These are phyloP conservation scores for Pichia occidentalis DNA, from an alignment of 805 yeast species.

Conservation along the genomic window DNA sequence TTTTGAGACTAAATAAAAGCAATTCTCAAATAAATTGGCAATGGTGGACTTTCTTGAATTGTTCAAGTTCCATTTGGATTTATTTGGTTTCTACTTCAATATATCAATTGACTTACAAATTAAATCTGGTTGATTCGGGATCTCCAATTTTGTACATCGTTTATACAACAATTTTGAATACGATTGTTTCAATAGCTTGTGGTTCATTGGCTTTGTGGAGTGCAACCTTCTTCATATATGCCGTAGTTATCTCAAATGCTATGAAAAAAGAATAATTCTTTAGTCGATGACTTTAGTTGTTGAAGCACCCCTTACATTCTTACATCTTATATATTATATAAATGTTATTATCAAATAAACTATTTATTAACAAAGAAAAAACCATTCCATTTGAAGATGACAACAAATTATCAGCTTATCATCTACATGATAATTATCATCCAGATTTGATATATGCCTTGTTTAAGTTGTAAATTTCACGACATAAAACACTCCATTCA, in stretches of 20 bases:
- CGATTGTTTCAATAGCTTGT: constrained; percentile 58
- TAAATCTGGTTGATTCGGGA: constrained; percentile 60
- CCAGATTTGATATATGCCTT: constrained; percentile 47
- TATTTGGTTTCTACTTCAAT: constrained; percentile 63
- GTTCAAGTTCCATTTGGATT: constrained; percentile 63
- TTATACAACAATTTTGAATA: constrained; percentile 60
- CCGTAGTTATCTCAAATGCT: constrained; percentile 1
- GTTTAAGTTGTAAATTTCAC: constrained; percentile 75
- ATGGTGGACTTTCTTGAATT: constrained; percentile 71
- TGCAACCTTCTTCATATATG: constrained; percentile 55
- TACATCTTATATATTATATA: no score
- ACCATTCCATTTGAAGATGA: no score
- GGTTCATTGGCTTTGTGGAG: constrained; percentile 72
- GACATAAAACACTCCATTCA: constrained; percentile 84
- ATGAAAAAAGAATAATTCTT: constrained; percentile 16
- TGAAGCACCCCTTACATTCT: no score
- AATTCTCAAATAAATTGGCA: constrained; percentile 55
- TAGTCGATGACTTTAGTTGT: no score
- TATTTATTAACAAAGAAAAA: no score
- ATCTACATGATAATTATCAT: constrained; percentile 7
- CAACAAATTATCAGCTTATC: no score
- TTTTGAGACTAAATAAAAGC: constrained; percentile 44
- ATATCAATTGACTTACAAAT: constrained; percentile 53
- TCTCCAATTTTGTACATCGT: constrained; percentile 63
- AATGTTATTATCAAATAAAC: no score